Evolutionary conservation across 108 stramenopile species (phyloP).

Genomic region (Skeletonema costatum): DNA sequence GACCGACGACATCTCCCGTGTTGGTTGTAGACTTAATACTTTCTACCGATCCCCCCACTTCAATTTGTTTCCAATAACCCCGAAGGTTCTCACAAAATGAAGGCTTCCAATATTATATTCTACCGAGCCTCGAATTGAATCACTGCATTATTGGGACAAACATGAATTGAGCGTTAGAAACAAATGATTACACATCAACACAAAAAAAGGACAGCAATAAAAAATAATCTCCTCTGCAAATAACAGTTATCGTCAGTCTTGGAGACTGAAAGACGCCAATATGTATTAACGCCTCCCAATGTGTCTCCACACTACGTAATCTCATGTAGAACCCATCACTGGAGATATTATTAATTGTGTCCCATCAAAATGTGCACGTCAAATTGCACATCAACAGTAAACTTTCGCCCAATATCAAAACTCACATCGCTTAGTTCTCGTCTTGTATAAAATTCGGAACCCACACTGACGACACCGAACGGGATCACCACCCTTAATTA

Average conservation of each 20-base stretch:
- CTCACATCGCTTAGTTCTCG: conserved; percentile 93
- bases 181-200: neutral
- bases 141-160: conserved; percentile 42
- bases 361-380: neutral
- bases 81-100: neutral
- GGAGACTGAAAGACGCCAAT: neutral
- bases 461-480: conserved; percentile 97
- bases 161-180: neutral
- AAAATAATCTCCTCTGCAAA: conserved; percentile 30
- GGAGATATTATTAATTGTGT: conserved; percentile 11
- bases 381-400: neutral
- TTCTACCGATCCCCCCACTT: neutral
- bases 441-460: conserved; percentile 98
- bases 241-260: conserved; percentile 21
- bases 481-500: conserved; percentile 87
- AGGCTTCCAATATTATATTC: neutral
- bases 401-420: neutral
- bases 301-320: conserved; percentile 22
- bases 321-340: conserved; percentile 52
- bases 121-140: conserved; percentile 64
- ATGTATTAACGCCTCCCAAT: neutral
- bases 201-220: neutral
- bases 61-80: conserved; percentile 15
- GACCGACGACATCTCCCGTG: too few species aligned
- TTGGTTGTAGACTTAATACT: too few species aligned